A percentile compares a stretch with the other conserved stretches of the same genome.
Conservation (phyloP, 2,329 filamentous ascomycete genomes). For the Colletotrichum orchidophilum region DNA sequence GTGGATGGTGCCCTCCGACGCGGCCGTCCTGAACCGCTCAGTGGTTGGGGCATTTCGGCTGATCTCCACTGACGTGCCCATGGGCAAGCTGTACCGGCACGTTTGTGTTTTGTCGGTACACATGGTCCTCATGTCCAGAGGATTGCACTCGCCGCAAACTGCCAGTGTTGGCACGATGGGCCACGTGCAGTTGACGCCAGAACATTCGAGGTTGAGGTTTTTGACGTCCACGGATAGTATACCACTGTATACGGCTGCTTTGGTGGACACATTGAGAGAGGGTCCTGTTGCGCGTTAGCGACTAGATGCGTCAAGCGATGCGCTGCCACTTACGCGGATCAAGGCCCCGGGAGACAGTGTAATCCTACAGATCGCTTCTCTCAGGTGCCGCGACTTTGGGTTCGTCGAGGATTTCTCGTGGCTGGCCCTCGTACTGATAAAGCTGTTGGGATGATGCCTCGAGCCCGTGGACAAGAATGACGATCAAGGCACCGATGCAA, state of each 20-base stretch:
- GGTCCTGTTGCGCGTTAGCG: constrained; percentile 32
- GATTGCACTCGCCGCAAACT: constrained; percentile 46
- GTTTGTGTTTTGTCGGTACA: constrained; percentile 37
- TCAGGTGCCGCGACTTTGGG: constrained; percentile 40
- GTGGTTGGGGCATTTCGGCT: constrained; percentile 34
- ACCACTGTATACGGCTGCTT: constrained; percentile 49
- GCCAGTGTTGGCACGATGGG: constrained; percentile 47
- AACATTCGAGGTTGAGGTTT: constrained; percentile 40
- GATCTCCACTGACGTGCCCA: constrained; percentile 41
- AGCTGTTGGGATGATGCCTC: constrained; percentile 52
- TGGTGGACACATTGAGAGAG: constrained; percentile 44
- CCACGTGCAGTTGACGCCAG: constrained; percentile 47
- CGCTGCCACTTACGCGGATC: constrained; percentile 12
- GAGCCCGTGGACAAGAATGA: constrained; percentile 47
- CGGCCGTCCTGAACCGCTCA: constrained; percentile 43
- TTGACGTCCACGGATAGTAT: constrained; percentile 44
- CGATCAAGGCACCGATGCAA: constrained; percentile 48
- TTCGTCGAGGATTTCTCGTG: constrained; percentile 33
- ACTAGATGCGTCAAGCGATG: background rate
- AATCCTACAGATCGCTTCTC: constrained; percentile 48
- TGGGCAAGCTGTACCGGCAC: constrained; percentile 43
- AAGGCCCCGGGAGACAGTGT: constrained; percentile 39
- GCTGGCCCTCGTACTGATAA: constrained; percentile 43
- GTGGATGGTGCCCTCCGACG: constrained; percentile 30
- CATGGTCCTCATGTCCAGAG: constrained; percentile 23